These are phyloP conservation scores for Acanthamoeba sp. DNA, from an alignment of 208 protist genomes.

Conservation along the genomic window DNA sequence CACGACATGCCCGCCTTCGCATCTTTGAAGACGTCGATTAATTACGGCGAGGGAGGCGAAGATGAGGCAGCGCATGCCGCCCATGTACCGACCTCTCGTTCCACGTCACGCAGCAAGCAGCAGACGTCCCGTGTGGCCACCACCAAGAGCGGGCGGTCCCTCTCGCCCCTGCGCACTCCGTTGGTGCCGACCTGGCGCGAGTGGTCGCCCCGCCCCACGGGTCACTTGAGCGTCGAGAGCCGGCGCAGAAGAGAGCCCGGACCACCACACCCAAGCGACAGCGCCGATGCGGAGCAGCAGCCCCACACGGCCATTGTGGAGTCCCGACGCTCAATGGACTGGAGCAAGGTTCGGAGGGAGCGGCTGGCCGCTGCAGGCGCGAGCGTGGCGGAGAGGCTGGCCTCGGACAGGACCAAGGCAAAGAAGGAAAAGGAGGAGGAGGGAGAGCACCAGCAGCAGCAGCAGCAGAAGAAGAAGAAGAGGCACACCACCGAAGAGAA, in stretches of 20 bases:
- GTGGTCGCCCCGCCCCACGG: not conserved
- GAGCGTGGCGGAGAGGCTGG: not conserved
- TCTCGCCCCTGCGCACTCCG: not conserved
- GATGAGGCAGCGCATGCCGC: not conserved
- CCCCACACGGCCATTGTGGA: not conserved
- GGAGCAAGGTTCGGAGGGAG: not conserved
- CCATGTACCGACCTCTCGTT: not conserved
- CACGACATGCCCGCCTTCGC: not conserved
- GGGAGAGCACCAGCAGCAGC: not conserved
- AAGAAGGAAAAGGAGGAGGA: not conserved
- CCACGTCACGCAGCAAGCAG: not conserved
- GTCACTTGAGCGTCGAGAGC: not conserved
- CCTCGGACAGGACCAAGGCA: too few relatives aligned
- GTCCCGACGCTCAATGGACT: slow-evolving; percentile 8
- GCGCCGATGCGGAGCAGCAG: not conserved
- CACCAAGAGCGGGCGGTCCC: not conserved
- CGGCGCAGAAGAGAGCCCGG: not conserved
- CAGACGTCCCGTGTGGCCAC: not conserved
- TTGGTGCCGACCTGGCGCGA: not conserved
- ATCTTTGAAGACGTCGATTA: not conserved
- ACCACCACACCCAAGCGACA: not conserved
- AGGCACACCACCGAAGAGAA: not conserved
- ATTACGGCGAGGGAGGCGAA: not conserved
- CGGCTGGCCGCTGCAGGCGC: not conserved
- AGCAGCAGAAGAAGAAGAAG: not conserved